phyloP scores from a whole-genome alignment of 768 basidiomycete species.

The Termitomyces sp. region DNA sequence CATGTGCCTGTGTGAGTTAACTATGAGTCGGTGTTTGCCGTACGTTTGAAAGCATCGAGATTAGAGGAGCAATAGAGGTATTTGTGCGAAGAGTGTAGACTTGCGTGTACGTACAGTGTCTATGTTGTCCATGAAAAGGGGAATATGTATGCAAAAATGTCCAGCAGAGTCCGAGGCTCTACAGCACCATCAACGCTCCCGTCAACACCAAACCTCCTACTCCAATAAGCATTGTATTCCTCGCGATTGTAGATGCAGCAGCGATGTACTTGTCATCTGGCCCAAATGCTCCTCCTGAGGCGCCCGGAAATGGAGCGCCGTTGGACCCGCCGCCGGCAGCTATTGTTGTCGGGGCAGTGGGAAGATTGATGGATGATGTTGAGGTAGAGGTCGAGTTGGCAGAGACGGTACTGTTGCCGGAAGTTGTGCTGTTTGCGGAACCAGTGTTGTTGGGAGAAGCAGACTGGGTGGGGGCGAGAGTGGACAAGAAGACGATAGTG shows the following conservation, averaged over 20 bases:
- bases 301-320: slow-evolving; percentile 61
- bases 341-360: slow-evolving; percentile 55
- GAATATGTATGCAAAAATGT: slow-evolving; percentile 4
- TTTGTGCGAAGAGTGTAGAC: neutral
- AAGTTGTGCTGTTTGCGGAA: slow-evolving; percentile 18
- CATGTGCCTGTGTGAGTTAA: neutral
- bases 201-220: slow-evolving; percentile 43
- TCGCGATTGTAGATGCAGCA: slow-evolving; percentile 41
- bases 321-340: slow-evolving; percentile 46
- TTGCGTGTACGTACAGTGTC: slow-evolving; percentile 7
- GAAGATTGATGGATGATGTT: slow-evolving; percentile 33
- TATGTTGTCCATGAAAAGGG: slow-evolving; percentile 9
- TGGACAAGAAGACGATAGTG: slow-evolving; percentile 42
- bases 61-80: neutral
- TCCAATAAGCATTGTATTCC: slow-evolving; percentile 38
- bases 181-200: slow-evolving; percentile 42
- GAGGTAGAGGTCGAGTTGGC: slow-evolving; percentile 28
- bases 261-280: slow-evolving; percentile 65
- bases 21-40: slow-evolving; percentile 9
- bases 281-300: slow-evolving; percentile 51
- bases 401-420: slow-evolving; percentile 13
- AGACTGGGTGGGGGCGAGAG: slow-evolving; percentile 19
- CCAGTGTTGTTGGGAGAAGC: slow-evolving; percentile 10
- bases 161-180: slow-evolving; percentile 9
- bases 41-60: neutral